Evolutionary conservation across 208 protist genomes (phyloP), one percentile per base, ranked within the genome.

Genomic region (Acanthamoeba lenticulata): DNA sequence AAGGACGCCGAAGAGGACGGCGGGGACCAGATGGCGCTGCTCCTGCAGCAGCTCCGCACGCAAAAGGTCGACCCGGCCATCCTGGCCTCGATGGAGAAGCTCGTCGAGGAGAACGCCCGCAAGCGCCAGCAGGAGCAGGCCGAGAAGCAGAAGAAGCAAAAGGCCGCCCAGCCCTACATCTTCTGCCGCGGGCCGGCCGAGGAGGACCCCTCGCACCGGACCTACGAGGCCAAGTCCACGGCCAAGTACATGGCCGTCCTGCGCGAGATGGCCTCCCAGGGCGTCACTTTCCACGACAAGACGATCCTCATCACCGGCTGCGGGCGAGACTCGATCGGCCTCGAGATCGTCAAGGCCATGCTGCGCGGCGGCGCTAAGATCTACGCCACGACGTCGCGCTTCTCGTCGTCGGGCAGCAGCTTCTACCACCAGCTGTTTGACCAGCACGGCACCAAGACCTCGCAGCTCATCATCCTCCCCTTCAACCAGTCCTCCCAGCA

Each of bases 341-440:
- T 94, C 17, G 90, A 94, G 72, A 94, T 94, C 55, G 90, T 94
- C n/a, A 94, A 94, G 69, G 60, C 72, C 44, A 94, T 93, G 55
- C 52, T 90, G 11, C 42, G 55, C 44, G 85, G 81, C 42, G 93
- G 93, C 36, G 93, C 93, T 38, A 94, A 88, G 60, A 83, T 94
- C 36, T 92, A 92, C 45, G 93, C 81, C 36, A 97, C 96, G n/a
- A 97, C 96, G 9, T 96, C 86, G 34, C 92, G 79, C 55, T 97
- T 96, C 92, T 95, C 81, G 7, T 85, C 49, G 24, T 49, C 44
- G 57, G 95, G 92, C 24, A 95, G 92, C 62, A 77, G 95, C 38
- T 96, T 94, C 62, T 98, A 96, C 93, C 94, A 96, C 24, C 29
- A 55, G 52, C 83, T 98, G 19, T 98, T 97, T 83, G 89, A 98